phyloP scores from a whole-genome alignment of 1,284 basidiomycete species.

The Apiotrichum gamsii region DNA sequence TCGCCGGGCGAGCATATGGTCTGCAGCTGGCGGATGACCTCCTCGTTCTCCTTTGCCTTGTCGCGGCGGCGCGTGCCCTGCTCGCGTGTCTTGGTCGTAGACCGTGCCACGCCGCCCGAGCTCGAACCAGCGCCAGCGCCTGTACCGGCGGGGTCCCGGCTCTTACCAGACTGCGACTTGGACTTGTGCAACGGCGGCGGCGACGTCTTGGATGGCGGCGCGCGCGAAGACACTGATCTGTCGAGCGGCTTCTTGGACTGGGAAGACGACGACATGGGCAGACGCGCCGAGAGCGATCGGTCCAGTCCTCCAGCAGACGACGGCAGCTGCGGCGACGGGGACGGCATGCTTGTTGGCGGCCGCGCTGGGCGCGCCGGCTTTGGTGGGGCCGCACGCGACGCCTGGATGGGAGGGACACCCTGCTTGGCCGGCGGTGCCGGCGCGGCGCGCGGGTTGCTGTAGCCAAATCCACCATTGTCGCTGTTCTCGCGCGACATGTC shows the following conservation, averaged over 20 bases:
- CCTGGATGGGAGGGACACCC: constrained; percentile 5
- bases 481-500: constrained; percentile 44
- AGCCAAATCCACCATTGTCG: constrained; percentile 20
- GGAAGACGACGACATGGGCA: neutral
- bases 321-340: constrained; percentile 7
- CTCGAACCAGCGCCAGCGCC: neutral
- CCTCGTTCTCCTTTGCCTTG: constrained; percentile 79
- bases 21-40: constrained; percentile 83
- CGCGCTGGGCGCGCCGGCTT: constrained; percentile 7
- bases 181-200: constrained; percentile 37
- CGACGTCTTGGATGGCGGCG: constrained; percentile 23
- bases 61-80: constrained; percentile 65
- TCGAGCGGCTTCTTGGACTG: constrained; percentile 25
- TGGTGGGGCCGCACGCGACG: constrained; percentile 14
- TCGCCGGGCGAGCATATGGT: constrained; percentile 97
- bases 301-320: constrained; percentile 1
- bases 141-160: constrained; percentile 14
- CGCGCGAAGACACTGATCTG: constrained; percentile 49
- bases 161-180: constrained; percentile 30
- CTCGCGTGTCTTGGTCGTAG: constrained; percentile 20
- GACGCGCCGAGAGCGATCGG: constrained; percentile 17
- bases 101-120: constrained; percentile 4
- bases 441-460: constrained; percentile 14
- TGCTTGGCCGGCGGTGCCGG: constrained; percentile 8
- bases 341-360: no score